Evolutionary conservation across 768 basidiomycete genomes (phyloP).

Genomic region (Phanerochaete carnosa): DNA sequence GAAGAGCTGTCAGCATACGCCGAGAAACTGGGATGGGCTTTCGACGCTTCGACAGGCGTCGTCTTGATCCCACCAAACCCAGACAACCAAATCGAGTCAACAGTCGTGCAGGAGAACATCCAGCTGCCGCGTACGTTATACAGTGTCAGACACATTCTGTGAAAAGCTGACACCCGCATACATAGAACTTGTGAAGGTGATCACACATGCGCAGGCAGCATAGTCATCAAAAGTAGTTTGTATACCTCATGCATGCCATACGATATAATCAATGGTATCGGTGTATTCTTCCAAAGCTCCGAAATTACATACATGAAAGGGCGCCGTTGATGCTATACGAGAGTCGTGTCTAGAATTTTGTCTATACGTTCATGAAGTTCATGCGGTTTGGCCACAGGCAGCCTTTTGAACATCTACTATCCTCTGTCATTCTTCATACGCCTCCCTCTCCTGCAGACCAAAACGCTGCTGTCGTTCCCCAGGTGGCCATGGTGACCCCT

Average conservation of each 20-base stretch:
- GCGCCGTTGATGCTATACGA: background rate
- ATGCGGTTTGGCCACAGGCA: background rate
- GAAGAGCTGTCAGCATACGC: conserved; percentile 58
- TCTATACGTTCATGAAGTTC: background rate
- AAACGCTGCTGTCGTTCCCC: conserved; percentile 75
- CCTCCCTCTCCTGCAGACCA: conserved; percentile 24
- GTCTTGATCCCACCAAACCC: conserved; percentile 75
- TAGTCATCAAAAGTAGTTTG: conserved; percentile 15
- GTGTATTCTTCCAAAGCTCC: background rate
- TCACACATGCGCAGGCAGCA: conserved; percentile 64
- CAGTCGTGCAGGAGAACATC: conserved; percentile 80
- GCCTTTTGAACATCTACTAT: background rate
- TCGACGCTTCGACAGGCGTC: conserved; percentile 51
- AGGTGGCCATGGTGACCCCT: conserved; percentile 64
- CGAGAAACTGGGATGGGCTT: conserved; percentile 62
- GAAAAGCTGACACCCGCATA: conserved; percentile 1
- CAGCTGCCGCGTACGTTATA: conserved; percentile 69
- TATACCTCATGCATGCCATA: background rate
- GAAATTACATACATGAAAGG: background rate
- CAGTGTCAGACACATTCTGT: background rate
- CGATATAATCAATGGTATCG: background rate
- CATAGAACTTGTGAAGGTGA: conserved; percentile 72
- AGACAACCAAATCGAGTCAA: conserved; percentile 86
- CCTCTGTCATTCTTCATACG: background rate
- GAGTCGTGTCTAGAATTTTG: background rate